A percentile compares a stretch with the other conserved stretches of the same genome.
Conservation (phyloP, 2,329 filamentous ascomycete species). For the Ceratocystis papillata region DNA sequence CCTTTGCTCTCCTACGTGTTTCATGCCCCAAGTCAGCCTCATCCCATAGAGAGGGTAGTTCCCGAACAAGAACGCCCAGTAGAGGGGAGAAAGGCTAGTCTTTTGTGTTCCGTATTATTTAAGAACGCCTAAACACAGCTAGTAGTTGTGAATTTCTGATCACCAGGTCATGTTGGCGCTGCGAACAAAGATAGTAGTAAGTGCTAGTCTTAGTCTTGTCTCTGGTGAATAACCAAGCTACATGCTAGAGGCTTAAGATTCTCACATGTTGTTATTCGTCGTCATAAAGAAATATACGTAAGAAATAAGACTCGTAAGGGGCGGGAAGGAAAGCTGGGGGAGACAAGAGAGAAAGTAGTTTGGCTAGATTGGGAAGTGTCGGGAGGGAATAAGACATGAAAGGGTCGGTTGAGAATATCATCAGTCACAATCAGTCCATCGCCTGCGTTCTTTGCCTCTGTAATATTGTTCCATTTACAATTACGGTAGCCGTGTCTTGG, state of each 20-base stretch:
- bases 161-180: neutral
- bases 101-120: neutral
- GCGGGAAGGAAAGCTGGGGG: neutral
- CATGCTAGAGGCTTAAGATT: neutral
- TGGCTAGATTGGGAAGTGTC: constrained; percentile 4
- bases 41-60: neutral
- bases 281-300: neutral
- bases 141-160: neutral
- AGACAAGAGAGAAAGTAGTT: neutral
- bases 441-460: neutral
- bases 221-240: neutral
- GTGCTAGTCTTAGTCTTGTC: neutral
- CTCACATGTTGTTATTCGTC: neutral
- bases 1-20: neutral
- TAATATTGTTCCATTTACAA: neutral
- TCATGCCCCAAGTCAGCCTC: neutral
- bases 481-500: neutral
- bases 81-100: neutral
- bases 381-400: neutral
- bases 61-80: neutral
- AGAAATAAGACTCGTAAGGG: neutral
- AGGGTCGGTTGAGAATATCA: too few relatives aligned
- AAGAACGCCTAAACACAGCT: neutral
- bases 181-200: neutral
- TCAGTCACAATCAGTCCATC: neutral